Evolutionary conservation across 495 filamentous ascomycete genomes (phyloP).

Genomic region (Amniculicola lignicola): DNA sequence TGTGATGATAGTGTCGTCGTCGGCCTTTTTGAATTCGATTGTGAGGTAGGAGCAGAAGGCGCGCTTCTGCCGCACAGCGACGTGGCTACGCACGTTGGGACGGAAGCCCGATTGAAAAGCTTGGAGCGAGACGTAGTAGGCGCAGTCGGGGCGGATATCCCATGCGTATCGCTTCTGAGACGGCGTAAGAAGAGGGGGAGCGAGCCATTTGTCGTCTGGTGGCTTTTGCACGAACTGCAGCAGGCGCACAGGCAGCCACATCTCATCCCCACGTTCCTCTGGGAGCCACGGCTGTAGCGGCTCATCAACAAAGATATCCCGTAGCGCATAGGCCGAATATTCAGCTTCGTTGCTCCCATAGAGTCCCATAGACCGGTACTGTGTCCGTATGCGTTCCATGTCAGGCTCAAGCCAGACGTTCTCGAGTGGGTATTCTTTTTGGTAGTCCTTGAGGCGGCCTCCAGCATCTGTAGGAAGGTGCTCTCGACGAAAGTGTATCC

Average conservation of each 20-base stretch:
- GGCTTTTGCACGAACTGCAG: neutral
- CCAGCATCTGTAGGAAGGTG: too few species aligned
- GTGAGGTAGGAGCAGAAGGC: constrained; percentile 11
- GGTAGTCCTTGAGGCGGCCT: too few species aligned
- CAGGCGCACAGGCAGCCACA: neutral
- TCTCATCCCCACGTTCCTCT: neutral
- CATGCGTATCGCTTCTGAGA: constrained; percentile 8
- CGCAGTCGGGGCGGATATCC: constrained; percentile 17
- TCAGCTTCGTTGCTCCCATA: neutral
- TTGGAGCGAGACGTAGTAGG: constrained; percentile 16
- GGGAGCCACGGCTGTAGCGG: neutral
- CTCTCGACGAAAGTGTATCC: too few species aligned
- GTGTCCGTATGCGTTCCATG: neutral
- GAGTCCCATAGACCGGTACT: neutral
- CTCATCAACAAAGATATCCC: neutral
- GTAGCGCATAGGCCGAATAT: neutral
- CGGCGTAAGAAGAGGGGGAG: constrained; percentile 1
- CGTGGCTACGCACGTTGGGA: neutral
- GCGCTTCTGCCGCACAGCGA: neutral
- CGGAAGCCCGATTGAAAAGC: constrained; percentile 6
- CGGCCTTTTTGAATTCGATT: constrained; percentile 1
- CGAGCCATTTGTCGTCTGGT: neutral
- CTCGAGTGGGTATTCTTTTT: too few species aligned
- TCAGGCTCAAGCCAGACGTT: constrained; percentile 2
- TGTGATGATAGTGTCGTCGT: constrained; percentile 1